Evolutionary conservation across 345 rosid species (phyloP).

Genomic region (Gossypium bickii): DNA sequence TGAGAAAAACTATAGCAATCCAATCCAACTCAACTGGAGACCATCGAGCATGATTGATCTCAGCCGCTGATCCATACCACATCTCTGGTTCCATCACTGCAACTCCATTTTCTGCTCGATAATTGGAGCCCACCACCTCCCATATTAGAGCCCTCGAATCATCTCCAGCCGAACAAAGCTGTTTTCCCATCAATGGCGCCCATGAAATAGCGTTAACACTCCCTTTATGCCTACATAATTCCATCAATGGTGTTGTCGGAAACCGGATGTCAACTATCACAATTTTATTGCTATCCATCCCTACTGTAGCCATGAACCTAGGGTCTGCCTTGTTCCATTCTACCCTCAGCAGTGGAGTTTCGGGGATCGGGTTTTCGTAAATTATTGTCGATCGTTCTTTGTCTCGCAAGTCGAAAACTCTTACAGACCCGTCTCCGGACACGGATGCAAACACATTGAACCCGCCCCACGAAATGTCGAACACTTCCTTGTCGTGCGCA

Average conservation of each 20-base stretch:
- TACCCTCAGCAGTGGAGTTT: slow-evolving; percentile 37
- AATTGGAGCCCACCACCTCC: slow-evolving; percentile 26
- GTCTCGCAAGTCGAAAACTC: slow-evolving; percentile 55
- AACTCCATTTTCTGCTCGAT: slow-evolving; percentile 5
- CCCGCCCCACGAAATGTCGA: slow-evolving; percentile 59
- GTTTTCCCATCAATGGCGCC: slow-evolving; percentile 37
- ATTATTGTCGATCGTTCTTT: slow-evolving; percentile 59
- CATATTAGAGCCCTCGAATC: slow-evolving; percentile 52
- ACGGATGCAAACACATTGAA: slow-evolving; percentile 49
- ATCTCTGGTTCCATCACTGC: slow-evolving; percentile 37
- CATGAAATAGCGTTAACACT: slow-evolving; percentile 52
- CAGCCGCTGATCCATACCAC: slow-evolving; percentile 42
- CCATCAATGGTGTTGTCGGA: slow-evolving; percentile 47
- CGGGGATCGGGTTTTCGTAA: slow-evolving; percentile 39
- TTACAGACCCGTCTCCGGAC: slow-evolving; percentile 56
- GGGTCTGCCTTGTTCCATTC: slow-evolving; percentile 67
- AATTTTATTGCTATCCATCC: slow-evolving; percentile 45
- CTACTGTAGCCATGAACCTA: slow-evolving; percentile 42
- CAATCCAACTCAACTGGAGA: slow-evolving; percentile 43
- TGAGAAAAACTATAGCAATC: slow-evolving; percentile 34
- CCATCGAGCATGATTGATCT: slow-evolving; percentile 51
- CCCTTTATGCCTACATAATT: slow-evolving; percentile 35
- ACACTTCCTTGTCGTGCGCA: slow-evolving; percentile 62
- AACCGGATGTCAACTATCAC: slow-evolving; percentile 53
- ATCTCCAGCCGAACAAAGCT: slow-evolving; percentile 47